Base-by-base conservation (phyloP, 2,329 filamentous ascomycete species). In the Hypoxylon sp. region DNA sequence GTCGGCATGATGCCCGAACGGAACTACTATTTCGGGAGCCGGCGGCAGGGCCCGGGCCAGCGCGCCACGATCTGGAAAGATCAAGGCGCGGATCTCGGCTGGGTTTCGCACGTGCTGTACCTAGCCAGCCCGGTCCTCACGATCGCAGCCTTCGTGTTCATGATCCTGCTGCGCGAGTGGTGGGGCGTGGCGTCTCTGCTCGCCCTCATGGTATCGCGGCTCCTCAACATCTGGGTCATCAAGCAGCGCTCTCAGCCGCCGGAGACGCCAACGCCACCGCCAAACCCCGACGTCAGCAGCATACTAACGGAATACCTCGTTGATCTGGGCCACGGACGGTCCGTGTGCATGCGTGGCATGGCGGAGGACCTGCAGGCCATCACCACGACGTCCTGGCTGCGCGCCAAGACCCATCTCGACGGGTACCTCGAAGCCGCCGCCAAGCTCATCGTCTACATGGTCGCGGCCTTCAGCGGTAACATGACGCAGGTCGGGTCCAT, bases 341-440 rank as follows among this genome's bases (percentile, higher is more conserved):
- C 82, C 72, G 81, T 90, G 1, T 79, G 85, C 11, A 80, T 91
- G 46, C 82, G 83, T 29, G 89, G 89, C 3, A 74, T 80, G 3
- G 81, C 85, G 6, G 81, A 85, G 33, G 88, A 90, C 73, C 80
- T 91, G 5, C 87, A 87, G 63, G 87, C 88, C 31, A 82, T 90
- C 44, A 90, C 88, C 0, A 84, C 85, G 2, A 84, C 86, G 2
- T 73, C 82, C 29, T 91, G 88, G 88, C 77, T 91, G 50, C 80
- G 83, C 10, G 79, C 83, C 42, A 83, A 85, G 75, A 87, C 84
- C 0, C 77, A 81, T 26, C 51, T 83, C 2, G 85, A 90, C 69
- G 81, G 83, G 31, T 86, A 84, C 71, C 77, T 87, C 57, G 84
- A 86, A 67, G 86, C 86, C 0, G 74, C 79, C 0, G 84, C 87